Conservation (phyloP, 1,284 basidiomycete genomes). For the Volvariella volvacea region DNA sequence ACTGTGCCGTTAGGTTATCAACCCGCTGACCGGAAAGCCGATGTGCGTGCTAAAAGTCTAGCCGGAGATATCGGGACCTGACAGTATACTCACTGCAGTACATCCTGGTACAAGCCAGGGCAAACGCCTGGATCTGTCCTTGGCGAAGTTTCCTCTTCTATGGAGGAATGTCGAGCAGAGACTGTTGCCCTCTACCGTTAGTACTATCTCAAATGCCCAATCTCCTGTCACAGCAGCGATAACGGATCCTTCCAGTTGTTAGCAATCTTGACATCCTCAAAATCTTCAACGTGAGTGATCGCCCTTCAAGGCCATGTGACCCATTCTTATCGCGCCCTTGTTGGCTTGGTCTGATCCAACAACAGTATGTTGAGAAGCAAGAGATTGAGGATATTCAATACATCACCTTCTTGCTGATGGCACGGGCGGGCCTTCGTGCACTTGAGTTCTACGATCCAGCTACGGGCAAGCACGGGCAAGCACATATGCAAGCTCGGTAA, state of each 20-base stretch:
- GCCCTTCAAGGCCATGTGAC: not conserved
- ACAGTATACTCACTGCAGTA: conserved; percentile 26
- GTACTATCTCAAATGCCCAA: conserved; percentile 17
- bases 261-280: conserved; percentile 66
- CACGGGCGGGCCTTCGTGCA: conserved; percentile 71
- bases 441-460: conserved; percentile 80
- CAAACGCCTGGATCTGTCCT: conserved; percentile 75
- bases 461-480: conserved; percentile 80
- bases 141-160: conserved; percentile 78
- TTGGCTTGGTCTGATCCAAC: conserved; percentile 3
- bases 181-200: conserved; percentile 72
- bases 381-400: conserved; percentile 75
- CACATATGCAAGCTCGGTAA: conserved; percentile 87
- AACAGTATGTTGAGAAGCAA: conserved; percentile 57
- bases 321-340: not conserved
- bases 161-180: conserved; percentile 86
- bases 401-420: conserved; percentile 79
- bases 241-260: conserved; percentile 40
- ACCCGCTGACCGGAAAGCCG: conserved; percentile 77
- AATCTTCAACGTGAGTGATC: conserved; percentile 63
- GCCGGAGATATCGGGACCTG: not conserved
- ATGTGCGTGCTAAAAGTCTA: conserved; percentile 53
- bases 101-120: conserved; percentile 80
- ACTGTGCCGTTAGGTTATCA: conserved; percentile 47
- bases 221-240: conserved; percentile 5